Evolutionary conservation across 768 basidiomycete species (phyloP).

Genomic region (Fomitopsis serialis): DNA sequence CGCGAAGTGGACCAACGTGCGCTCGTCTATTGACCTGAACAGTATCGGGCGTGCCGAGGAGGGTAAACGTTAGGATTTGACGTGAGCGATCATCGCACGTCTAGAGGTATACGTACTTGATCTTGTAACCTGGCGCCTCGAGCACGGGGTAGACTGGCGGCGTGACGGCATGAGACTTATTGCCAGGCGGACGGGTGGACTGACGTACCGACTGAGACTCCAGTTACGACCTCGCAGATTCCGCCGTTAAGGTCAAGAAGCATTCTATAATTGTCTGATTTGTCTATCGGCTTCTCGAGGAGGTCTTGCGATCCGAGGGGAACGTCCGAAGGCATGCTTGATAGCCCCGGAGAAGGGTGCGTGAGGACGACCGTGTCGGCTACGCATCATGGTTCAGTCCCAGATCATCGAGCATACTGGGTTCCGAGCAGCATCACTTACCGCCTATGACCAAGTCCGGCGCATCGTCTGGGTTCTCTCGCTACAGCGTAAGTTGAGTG

Average conservation of each 20-base stretch:
- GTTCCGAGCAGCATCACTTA: slow-evolving; percentile 16
- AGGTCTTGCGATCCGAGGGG: slow-evolving; percentile 60
- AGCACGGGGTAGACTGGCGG: slow-evolving; percentile 70
- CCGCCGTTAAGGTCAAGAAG: slow-evolving; percentile 81
- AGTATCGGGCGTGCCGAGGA: background rate
- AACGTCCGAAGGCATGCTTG: slow-evolving; percentile 48
- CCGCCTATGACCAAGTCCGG: slow-evolving; percentile 81
- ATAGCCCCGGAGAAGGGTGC: slow-evolving; percentile 57
- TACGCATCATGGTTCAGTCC: slow-evolving; percentile 21
- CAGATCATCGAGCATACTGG: no score
- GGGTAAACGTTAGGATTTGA: no score
- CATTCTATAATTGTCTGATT: slow-evolving; percentile 83
- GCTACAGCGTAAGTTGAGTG: slow-evolving; percentile 22
- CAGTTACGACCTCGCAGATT: slow-evolving; percentile 90
- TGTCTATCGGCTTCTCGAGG: slow-evolving; percentile 81
- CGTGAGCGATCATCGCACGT: background rate
- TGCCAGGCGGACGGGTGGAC: background rate
- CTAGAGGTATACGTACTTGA: slow-evolving; percentile 40
- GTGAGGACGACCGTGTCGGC: slow-evolving; percentile 96
- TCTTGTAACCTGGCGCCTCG: slow-evolving; percentile 69
- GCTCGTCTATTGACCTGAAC: slow-evolving; percentile 73
- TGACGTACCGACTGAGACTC: slow-evolving; percentile 76
- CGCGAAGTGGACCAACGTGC: slow-evolving; percentile 71
- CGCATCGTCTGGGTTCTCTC: slow-evolving; percentile 55
- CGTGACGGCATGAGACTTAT: background rate